Evolutionary conservation across 257 asterid genomes (phyloP), one percentile per base, ranked within the genome.

Genomic region (Primulina tabacum): DNA sequence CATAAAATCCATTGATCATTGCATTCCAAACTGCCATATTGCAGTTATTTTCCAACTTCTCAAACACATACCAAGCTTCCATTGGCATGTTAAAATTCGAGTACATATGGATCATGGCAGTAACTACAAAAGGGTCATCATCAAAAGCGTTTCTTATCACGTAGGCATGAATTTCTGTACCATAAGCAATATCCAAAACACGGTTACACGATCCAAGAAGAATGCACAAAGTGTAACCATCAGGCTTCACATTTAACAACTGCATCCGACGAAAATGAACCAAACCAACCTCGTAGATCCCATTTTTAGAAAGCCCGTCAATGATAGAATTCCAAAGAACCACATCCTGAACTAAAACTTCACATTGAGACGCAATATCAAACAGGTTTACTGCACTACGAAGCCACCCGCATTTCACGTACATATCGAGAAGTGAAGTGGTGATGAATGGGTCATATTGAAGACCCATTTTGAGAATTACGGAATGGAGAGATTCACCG

Each of bases 241-340:
- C 96, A 32, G 96, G 94, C 75, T 71, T 82, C 37, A 93, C 80
- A 72, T 78, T 82, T 62, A 75, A 57, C 60, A 2, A 81, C 73
- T 81, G 89, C 96, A 90, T 93, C 78, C 75, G 75, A 28, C 78
- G 81, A 71, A 89, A 81, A 66, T 69, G 85, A 70, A 38, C 62
- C 29, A 83, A 5, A 0, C 92, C 90, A 67, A 81, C 86, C 24
- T 80, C 75, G 32, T 78, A 60, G 17, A 79, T 43, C 59, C 84
- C 89, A 64, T 74, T 78, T 73, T 80, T 87, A 38, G 80, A 71
- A 72, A 71, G 81, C 73, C 97, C 96, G 76, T 89, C 87, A 60
- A 90, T 74, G 86, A 90, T 83, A 18, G 95, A 80, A 73, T 93
- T 93, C 97, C 96, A 93, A 28, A 90, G 65, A 6, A 92, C 91